Base-by-base conservation (phyloP, 129 eudicot genomes). In the Heracleum sosnowskyi region DNA sequence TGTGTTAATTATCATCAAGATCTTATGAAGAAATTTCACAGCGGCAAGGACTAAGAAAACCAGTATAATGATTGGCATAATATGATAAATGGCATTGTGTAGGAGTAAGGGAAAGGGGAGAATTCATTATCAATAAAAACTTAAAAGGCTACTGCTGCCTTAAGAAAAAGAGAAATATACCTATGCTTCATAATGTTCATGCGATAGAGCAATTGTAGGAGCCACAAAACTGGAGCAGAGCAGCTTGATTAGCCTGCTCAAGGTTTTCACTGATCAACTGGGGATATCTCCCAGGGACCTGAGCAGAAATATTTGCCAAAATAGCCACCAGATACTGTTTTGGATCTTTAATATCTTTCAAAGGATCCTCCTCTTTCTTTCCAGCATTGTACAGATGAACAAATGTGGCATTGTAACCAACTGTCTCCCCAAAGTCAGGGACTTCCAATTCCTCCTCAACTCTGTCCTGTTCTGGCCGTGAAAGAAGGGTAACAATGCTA, bases 401-500 rank as follows among this genome's bases (percentile, higher is more conserved):
- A 84, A 87, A 92, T 11, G 97, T 87, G 17, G 99, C 92, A 77
- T 84, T 88, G 78, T 92, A 92, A 53, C 96, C 92, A 17, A 86
- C 85, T 73, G 91, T 84, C 78, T 92, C 97, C 53, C 86, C 88
- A 83, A 95, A 92, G 89, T 95, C 99, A 11, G 96, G 99, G 80
- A 91, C 95, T 49, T 95, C 99, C 24, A 90, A 84, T 81, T 95
- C 99, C 77, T 95, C 97, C 84, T 86, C 92, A 71, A 95, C 92
- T 86, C 99, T 88, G 29, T 90, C 88, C 86, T 94, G 89, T 79
- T 91, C 99, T 1, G 99, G 97, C 78, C 85, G 79, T 11, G 99
- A 90, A 37, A 95, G 80, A 78, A 92, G 97, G 35, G 97, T 92
- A 46, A 95, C 95, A 82, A 95, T 82, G 74, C 92, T 89, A 76